Base-by-base conservation (phyloP, 2,329 filamentous ascomycete genomes). In the Paradendryphiella salina region DNA sequence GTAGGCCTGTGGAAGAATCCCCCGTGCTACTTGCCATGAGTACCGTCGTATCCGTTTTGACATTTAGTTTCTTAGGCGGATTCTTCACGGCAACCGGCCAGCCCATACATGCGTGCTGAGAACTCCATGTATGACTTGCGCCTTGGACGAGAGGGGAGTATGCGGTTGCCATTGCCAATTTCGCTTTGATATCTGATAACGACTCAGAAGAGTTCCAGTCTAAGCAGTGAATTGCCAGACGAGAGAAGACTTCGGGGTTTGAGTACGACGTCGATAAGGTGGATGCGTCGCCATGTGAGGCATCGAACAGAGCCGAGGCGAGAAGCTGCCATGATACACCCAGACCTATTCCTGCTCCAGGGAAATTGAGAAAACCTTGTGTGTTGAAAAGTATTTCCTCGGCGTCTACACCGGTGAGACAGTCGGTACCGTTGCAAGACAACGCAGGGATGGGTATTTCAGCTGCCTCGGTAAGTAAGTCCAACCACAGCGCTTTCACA, bases 1-100 rank as follows among this genome's bases (percentile, higher is more conserved):
- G 36, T 43, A 73, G 71, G 18, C 69, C 68, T 2, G 75, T 77
- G 28, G 65, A 69, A 1, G 76, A 75, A 58, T 79, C 76, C 48
- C 67, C 67, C 2, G 70, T 63, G 9, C 73, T 64, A 48, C 75
- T 76, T 4, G 75, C 69, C 51, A 75, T 54, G 41, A 79, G 56
- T 26, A 78, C 69, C 13, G 66, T 64, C 4, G 66, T 52, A 6
- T 65, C 37, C 4, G 59, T 57, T 33, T 59, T 41, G 39, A 66
- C 26, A 41, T 67, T 50, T 6, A 72, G 50, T n/a, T 50, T 58
- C 14, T 57, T 59, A 2, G 69, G 72, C 8, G 71, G 72, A 56
- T 77, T 77, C 5, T 59, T 63, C 10, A 70, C 37, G 1, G 65
- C 47, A 3, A 69, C 61, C 0, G 75, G 73, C 76, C 76, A 79